Evolutionary conservation across 2,329 filamentous ascomycete genomes (phyloP), one percentile per base, ranked within the genome.

Genomic region (Trichoderma semiorbis): DNA sequence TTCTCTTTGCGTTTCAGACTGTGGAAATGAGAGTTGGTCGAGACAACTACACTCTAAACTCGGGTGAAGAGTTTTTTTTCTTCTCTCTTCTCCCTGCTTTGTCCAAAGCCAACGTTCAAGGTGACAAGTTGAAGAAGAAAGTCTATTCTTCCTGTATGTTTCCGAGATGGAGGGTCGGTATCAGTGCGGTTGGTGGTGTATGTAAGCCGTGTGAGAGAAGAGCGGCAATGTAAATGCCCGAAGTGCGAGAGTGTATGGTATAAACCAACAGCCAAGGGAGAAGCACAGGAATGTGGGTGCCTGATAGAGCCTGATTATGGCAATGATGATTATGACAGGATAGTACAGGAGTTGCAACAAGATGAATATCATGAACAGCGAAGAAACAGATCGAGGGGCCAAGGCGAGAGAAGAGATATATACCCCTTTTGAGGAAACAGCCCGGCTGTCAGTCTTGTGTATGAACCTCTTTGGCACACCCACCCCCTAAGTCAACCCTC

Each of bases 251-350:
- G 30, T 32, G 58, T 14, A 60, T 63, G 67, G 39, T 57, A 64
- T 55, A 70, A 66, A 32, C 68, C 66, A 69, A 69, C 66, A 69
- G 39, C 66, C 34, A 58, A 68, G 53, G 47, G 55, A 53, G 55
- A 21, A 61, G 55, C 53, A 58, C 34, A 58, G 53, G 65, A 68
- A 58, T 68, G 53, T 14, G 18, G 16, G 5, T 39, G 66, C 36
- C 12, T 14, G 57, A n/a, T 24, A 36, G 28, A 30, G 55, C 26
- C 10, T 18, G 30, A 39, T 61, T 24, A 28, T 53, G 64, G 18
- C n/a, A 11, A 21, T 21, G n/a, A n/a, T 18, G 64, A 43, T 58
- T 36, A 53, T 32, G 57, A 62, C 2, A 43, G n/a, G 12, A 30
- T 28, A 21, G 26, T 7, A 34, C 14, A 43, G 2, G 30, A 24